These are phyloP conservation scores for Acacia concinna DNA, from an alignment of 331 rosid species.

Conservation along the genomic window DNA sequence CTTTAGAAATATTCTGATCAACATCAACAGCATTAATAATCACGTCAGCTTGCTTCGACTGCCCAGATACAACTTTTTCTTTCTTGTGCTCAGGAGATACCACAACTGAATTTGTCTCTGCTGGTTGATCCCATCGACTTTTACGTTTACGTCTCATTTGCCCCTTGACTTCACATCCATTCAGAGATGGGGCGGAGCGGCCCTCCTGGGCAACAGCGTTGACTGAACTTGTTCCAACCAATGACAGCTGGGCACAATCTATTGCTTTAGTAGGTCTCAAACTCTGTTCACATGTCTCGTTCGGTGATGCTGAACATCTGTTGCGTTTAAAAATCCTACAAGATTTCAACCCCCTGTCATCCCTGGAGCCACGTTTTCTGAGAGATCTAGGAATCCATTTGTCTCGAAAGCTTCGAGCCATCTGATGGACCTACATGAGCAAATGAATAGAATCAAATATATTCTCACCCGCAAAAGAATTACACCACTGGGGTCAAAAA, in stretches of 20 bases:
- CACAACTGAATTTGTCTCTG: constrained; percentile 46
- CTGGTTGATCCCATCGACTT: constrained; percentile 99
- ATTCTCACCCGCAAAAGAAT: constrained; percentile 13
- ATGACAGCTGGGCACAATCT: constrained; percentile 50
- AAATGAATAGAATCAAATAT: constrained; percentile 27
- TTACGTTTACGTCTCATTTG: constrained; percentile 75
- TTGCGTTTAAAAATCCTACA: constrained; percentile 54
- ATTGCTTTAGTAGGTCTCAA: constrained; percentile 61
- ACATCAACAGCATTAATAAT: constrained; percentile 34
- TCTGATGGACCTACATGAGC: constrained; percentile 82
- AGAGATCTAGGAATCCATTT: constrained; percentile 73
- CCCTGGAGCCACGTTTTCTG: constrained; percentile 67
- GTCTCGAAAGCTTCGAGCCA: constrained; percentile 93
- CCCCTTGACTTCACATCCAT: constrained; percentile 43
- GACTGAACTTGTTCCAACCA: constrained; percentile 38
- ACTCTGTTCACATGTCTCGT: constrained; percentile 58
- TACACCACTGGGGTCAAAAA: not conserved
- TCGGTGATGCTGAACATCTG: constrained; percentile 50
- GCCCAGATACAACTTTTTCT: constrained; percentile 37
- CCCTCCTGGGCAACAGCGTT: constrained; percentile 51
- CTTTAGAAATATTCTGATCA: constrained; percentile 51
- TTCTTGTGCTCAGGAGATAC: constrained; percentile 40
- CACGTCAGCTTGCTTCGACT: constrained; percentile 29
- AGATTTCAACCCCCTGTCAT: constrained; percentile 59
- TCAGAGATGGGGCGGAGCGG: constrained; percentile 41